Percentiles rank a stretch among this genome's conserved stretches.
These are phyloP conservation scores for Trifolium repens DNA, from an alignment of 306 rosid genomes.

Conservation along the genomic window DNA sequence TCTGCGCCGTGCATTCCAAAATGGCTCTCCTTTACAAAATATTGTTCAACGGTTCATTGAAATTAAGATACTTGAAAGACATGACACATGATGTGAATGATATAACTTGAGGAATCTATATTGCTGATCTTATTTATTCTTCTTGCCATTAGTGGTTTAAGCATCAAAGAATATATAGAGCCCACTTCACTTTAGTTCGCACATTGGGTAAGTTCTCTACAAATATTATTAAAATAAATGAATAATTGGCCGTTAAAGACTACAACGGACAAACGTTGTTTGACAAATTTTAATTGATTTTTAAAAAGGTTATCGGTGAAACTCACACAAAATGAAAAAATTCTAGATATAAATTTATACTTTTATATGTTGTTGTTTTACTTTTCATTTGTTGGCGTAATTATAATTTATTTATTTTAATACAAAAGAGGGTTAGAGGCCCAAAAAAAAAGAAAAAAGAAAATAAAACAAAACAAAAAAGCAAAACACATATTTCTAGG, in stretches of 20 bases:
- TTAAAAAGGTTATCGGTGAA: too few species aligned
- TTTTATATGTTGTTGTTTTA: too few species aligned
- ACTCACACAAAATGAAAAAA: too few species aligned
- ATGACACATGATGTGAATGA: conserved; percentile 10
- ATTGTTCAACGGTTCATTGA: conserved; percentile 12
- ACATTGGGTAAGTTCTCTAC: conserved; percentile 29
- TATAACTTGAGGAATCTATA: conserved; percentile 35
- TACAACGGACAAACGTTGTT: neutral
- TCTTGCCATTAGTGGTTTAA: conserved; percentile 41
- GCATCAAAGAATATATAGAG: conserved; percentile 33
- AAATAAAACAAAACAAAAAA: too few species aligned
- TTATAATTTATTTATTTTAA: too few species aligned
- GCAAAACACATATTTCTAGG: too few species aligned
- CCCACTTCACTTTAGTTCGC: conserved; percentile 32
- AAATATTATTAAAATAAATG: conserved; percentile 3
- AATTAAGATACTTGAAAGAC: conserved; percentile 22
- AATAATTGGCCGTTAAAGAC: neutral
- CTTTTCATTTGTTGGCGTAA: too few species aligned
- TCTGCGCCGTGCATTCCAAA: neutral
- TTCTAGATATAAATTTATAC: too few species aligned
- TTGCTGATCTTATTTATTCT: conserved; percentile 20
- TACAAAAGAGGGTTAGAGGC: too few species aligned
- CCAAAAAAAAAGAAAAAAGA: too few species aligned
- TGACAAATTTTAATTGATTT: too few species aligned
- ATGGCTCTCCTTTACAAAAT: neutral